These are phyloP conservation scores for Schizopora paradoxa DNA, from an alignment of 1,284 basidiomycete species.

Conservation along the genomic window DNA sequence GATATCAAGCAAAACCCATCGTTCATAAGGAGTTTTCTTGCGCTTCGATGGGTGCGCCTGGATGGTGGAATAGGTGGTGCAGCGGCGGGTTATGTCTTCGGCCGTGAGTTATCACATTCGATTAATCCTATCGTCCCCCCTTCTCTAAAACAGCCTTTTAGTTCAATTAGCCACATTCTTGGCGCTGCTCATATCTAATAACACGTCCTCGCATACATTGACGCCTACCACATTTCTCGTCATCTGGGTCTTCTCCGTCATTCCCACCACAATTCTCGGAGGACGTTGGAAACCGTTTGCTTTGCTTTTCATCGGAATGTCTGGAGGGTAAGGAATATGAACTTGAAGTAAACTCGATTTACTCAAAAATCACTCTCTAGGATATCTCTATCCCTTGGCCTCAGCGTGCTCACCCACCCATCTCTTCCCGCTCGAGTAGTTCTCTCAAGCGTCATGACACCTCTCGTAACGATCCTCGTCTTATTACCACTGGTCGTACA, in stretches of 20 bases:
- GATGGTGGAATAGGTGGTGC: constrained; percentile 62
- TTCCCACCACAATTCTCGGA: constrained; percentile 40
- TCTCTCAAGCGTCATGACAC: constrained; percentile 39
- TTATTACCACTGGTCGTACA: constrained; percentile 32
- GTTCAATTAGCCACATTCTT: constrained; percentile 59
- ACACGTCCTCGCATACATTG: constrained; percentile 39
- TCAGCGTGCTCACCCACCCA: constrained; percentile 55
- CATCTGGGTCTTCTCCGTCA: constrained; percentile 50
- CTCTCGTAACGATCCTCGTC: constrained; percentile 37
- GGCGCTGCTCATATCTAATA: constrained; percentile 48
- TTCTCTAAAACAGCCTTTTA: constrained; percentile 23
- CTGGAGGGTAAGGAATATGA: constrained; percentile 43
- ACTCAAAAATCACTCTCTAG: constrained; percentile 26
- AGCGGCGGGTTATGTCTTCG: constrained; percentile 52
- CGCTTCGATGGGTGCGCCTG: constrained; percentile 34
- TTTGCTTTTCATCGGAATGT: constrained; percentile 39
- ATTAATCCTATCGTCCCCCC: constrained; percentile 6
- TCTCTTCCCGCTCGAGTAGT: constrained; percentile 50
- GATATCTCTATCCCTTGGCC: constrained; percentile 43
- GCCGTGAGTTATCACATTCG: constrained; percentile 36
- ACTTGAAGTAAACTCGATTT: constrained; percentile 2
- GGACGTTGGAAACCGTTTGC: constrained; percentile 47
- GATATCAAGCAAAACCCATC: constrained; percentile 22
- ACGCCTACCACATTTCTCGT: constrained; percentile 48
- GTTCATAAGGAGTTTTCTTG: constrained; percentile 22